phyloP scores from a whole-genome alignment of 495 filamentous ascomycete species.

The Aspergillus biplanus region DNA sequence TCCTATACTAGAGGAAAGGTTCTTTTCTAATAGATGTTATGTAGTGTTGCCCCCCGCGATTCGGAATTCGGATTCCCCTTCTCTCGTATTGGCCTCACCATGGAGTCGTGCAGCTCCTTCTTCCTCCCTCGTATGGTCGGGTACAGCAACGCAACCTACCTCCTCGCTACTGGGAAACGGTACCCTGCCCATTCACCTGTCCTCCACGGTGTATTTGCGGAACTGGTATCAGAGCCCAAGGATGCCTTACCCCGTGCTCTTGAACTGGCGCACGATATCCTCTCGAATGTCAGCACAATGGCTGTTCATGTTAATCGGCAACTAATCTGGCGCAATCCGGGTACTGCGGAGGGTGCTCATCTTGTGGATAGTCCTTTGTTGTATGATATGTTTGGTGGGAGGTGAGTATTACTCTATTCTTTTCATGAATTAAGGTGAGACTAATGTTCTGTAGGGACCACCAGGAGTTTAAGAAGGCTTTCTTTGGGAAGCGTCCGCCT shows the following conservation, averaged over 20 bases:
- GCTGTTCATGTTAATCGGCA: slow-evolving; percentile 59
- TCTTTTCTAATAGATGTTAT: too few species aligned
- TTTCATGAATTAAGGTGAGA: too few species aligned
- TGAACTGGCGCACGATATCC: slow-evolving; percentile 60
- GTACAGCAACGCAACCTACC: slow-evolving; percentile 57
- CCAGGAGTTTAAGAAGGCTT: too few species aligned
- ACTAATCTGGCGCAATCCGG: slow-evolving; percentile 61
- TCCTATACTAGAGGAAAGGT: too few species aligned
- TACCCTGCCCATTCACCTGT: slow-evolving; percentile 37
- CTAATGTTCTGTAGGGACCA: too few species aligned
- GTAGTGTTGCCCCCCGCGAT: too few species aligned
- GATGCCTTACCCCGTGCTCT: slow-evolving; percentile 59
- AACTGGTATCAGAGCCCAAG: slow-evolving; percentile 51
- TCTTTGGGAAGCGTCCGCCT: too few species aligned
- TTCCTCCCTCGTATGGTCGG: slow-evolving; percentile 67
- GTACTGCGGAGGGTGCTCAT: slow-evolving; percentile 59
- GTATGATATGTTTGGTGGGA: too few species aligned
- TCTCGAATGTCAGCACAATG: slow-evolving; percentile 58
- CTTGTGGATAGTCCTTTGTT: slow-evolving; percentile 45
- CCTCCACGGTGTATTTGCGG: slow-evolving; percentile 58
- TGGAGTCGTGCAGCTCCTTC: slow-evolving; percentile 66
- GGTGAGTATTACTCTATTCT: too few species aligned
- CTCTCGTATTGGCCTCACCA: slow-evolving; percentile 60
- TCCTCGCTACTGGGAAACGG: slow-evolving; percentile 41
- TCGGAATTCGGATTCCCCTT: slow-evolving; percentile 64